Evolutionary conservation across 1,284 basidiomycete genomes (phyloP).

Genomic region (Ustilago sp.): DNA sequence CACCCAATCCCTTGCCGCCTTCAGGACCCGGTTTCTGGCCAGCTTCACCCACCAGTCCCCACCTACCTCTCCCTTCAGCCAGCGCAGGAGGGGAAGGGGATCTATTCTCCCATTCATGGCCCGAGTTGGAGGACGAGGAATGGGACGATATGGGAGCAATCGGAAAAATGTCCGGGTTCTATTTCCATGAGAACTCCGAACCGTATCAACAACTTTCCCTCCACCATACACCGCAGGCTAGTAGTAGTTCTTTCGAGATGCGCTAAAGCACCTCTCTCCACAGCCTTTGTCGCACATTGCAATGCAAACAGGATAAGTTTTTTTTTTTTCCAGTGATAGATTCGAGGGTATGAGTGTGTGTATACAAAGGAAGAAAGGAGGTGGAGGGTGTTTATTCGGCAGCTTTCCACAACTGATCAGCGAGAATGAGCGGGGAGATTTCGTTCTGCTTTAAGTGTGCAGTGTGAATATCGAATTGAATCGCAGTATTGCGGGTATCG

Average conservation of each 20-base stretch:
- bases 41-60: slow-evolving; percentile 29
- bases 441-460: slow-evolving; percentile 30
- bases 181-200: slow-evolving; percentile 90
- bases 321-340: not conserved
- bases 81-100: slow-evolving; percentile 14
- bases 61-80: slow-evolving; percentile 12
- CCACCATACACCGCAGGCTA: slow-evolving; percentile 69
- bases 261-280: slow-evolving; percentile 51
- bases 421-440: slow-evolving; percentile 45
- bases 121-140: slow-evolving; percentile 7
- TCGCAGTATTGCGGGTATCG: slow-evolving; percentile 53
- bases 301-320: not conserved
- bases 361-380: not conserved
- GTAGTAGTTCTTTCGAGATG: slow-evolving; percentile 70
- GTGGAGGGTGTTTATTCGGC: slow-evolving; percentile 26
- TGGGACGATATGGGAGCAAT: slow-evolving; percentile 39
- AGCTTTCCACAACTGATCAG: slow-evolving; percentile 58
- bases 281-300: not conserved
- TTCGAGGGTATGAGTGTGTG: not conserved
- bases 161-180: slow-evolving; percentile 84
- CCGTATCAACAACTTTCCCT: slow-evolving; percentile 75
- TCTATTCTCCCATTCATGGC: slow-evolving; percentile 19
- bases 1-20: slow-evolving; percentile 17
- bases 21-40: slow-evolving; percentile 45
- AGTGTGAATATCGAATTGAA: slow-evolving; percentile 53